phyloP scores from a whole-genome alignment of 306 rosid genomes.

The Vigna mungo region DNA sequence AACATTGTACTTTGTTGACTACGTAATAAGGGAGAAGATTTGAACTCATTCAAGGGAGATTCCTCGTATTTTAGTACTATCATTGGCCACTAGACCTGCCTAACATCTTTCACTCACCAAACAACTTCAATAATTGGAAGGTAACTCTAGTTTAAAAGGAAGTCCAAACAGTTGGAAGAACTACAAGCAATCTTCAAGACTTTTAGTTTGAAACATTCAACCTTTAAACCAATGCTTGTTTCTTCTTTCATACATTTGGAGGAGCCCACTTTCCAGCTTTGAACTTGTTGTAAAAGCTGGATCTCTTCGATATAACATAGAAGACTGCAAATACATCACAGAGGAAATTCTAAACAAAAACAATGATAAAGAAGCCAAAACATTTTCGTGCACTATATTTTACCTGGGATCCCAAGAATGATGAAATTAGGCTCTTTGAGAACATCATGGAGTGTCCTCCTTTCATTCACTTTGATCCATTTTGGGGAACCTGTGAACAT shows the following conservation, averaged over 20 bases:
- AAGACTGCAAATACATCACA: conserved; percentile 67
- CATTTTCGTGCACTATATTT: conserved; percentile 4
- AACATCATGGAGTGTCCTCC: conserved; percentile 64
- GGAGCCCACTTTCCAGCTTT: conserved; percentile 84
- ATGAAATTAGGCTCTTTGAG: conserved; percentile 65
- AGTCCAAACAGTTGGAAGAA: conserved; percentile 15
- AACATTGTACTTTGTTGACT: neutral
- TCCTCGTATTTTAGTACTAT: conserved; percentile 27
- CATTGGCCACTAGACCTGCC: conserved; percentile 10
- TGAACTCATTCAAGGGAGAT: conserved; percentile 25
- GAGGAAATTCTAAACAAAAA: conserved; percentile 37
- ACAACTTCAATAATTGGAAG: conserved; percentile 28
- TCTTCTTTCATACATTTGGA: conserved; percentile 52
- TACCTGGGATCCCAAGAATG: conserved; percentile 90
- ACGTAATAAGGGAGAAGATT: neutral
- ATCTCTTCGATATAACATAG: conserved; percentile 76
- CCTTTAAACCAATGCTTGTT: conserved; percentile 22
- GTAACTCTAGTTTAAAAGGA: conserved; percentile 1
- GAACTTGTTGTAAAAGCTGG: conserved; percentile 81
- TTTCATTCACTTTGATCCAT: conserved; percentile 87
- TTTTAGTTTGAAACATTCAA: conserved; percentile 15
- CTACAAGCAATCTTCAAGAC: conserved; percentile 35
- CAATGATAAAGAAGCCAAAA: neutral
- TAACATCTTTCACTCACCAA: conserved; percentile 38
- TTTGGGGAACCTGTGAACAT: conserved; percentile 57